phyloP scores from a whole-genome alignment of 345 rosid species.

The Arabidopsis thaliana region TAIR10.1 NC_003075.7:16452501-16453000 shows the following conservation, averaged over 20 bases:
- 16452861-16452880: conserved; percentile 18
- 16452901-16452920: neutral
- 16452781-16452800: conserved; percentile 45
- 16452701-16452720: conserved; percentile 51
- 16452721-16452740: conserved; percentile 58
- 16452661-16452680: conserved; percentile 43
- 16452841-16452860: conserved; percentile 27
- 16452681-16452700: conserved; percentile 37
- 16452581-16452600: neutral
- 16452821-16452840: conserved; percentile 38
- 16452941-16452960: neutral
- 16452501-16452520: conserved; percentile 93
- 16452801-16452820: conserved; percentile 34
- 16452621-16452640: conserved; percentile 1
- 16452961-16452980: neutral
- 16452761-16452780: conserved; percentile 58
- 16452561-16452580: conserved; percentile 63
- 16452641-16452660: conserved; percentile 8
- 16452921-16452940: conserved; percentile 16
- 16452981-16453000: neutral
- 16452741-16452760: conserved; percentile 55
- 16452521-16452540: conserved; percentile 71
- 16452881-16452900: conserved; percentile 23
- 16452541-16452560: conserved; percentile 72
- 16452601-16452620: neutral